phyloP scores from a whole-genome alignment of 2,329 filamentous ascomycete genomes.

The Phyllosticta citriasiana region DNA sequence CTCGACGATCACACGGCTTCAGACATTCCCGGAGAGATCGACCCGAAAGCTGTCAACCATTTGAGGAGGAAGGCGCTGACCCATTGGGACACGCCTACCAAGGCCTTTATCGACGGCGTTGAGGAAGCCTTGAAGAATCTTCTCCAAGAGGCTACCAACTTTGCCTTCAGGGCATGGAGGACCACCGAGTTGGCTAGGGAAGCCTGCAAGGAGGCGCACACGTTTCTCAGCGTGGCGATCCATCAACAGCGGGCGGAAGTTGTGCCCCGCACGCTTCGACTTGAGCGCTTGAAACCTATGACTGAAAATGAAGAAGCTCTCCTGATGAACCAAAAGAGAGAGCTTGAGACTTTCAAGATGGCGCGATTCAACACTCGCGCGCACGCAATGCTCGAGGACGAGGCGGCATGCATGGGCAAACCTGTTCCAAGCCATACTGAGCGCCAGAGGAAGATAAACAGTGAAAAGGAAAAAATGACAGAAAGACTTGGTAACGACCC shows the following conservation, averaged over 20 bases:
- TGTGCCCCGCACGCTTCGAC: conserved; percentile 16
- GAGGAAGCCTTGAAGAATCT: conserved; percentile 10
- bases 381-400: conserved; percentile 18
- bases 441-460: conserved; percentile 19
- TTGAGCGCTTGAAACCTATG: conserved; percentile 28
- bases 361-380: conserved; percentile 19
- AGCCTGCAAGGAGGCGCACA: conserved; percentile 17
- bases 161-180: conserved; percentile 20
- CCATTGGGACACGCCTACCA: conserved; percentile 21
- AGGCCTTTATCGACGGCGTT: conserved; percentile 19
- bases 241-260: conserved; percentile 17
- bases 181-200: conserved; percentile 21
- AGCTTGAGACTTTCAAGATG: conserved; percentile 17
- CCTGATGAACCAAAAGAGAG: conserved; percentile 13
- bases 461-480: conserved; percentile 9
- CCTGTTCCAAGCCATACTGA: conserved; percentile 15
- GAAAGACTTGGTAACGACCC: conserved; percentile 44
- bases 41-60: conserved; percentile 24
- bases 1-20: conserved; percentile 19
- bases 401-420: conserved; percentile 14
- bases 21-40: conserved; percentile 24
- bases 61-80: conserved; percentile 21
- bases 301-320: conserved; percentile 20
- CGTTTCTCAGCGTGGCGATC: conserved; percentile 20
- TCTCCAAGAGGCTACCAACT: conserved; percentile 19